Conservation (phyloP, 2,329 filamentous ascomycete species). For the Aspergillus thermomutatus region DNA sequence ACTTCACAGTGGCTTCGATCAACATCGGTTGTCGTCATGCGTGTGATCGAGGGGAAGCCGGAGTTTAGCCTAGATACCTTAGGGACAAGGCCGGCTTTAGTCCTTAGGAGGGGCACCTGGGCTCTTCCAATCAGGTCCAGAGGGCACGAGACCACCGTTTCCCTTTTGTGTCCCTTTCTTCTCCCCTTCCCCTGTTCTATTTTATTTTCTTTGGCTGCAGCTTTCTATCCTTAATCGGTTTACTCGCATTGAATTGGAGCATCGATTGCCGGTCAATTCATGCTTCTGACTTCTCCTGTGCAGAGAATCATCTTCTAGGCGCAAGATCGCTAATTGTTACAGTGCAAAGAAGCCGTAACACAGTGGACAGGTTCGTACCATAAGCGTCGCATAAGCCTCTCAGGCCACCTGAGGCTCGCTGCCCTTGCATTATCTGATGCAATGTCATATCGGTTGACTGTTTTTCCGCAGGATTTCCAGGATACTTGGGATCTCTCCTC, state of each 20-base stretch:
- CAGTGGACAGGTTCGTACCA: not conserved
- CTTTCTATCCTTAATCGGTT: constrained; percentile 1
- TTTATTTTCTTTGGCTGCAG: constrained; percentile 4
- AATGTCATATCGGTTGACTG: not conserved
- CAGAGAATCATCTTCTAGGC: not conserved
- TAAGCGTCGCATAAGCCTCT: not conserved
- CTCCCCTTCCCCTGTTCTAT: constrained; percentile 6
- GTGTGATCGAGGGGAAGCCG: not conserved
- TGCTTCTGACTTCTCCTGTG: constrained; percentile 2
- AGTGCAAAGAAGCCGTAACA: not conserved
- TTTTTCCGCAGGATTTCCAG: not conserved
- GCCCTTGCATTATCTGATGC: not conserved
- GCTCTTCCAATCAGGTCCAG: constrained; percentile 25
- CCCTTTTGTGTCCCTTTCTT: constrained; percentile 14
- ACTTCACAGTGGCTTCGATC: not conserved
- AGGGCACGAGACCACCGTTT: constrained; percentile 33
- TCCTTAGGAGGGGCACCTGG: not conserved
- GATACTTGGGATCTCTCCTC: not conserved
- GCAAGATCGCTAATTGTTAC: not conserved
- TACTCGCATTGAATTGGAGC: not conserved
- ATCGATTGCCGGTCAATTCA: constrained; percentile 18
- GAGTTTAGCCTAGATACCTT: not conserved
- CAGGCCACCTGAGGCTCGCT: not conserved
- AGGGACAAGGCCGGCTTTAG: not conserved
- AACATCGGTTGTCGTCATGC: not conserved